Conservation (phyloP, 2,329 filamentous ascomycete genomes). For the Exophiala calicioides region DNA sequence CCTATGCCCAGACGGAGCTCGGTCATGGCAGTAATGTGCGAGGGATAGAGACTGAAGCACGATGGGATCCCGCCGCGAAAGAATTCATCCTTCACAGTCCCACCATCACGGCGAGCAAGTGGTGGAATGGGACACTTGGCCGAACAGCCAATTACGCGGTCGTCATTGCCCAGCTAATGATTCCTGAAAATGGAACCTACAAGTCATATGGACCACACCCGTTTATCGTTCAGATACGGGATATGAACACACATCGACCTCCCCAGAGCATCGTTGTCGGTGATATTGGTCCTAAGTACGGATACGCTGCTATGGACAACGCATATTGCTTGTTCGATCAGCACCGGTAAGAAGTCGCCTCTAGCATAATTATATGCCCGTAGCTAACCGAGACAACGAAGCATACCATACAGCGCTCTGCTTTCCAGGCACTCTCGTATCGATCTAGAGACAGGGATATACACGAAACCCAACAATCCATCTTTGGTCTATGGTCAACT, state of each 20-base stretch:
- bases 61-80: slow-evolving; percentile 46
- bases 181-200: slow-evolving; percentile 41
- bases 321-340: slow-evolving; percentile 55
- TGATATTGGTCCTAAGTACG: slow-evolving; percentile 56
- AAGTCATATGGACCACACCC: slow-evolving; percentile 52
- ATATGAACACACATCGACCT: slow-evolving; percentile 49
- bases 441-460: slow-evolving; percentile 46
- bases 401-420: slow-evolving; percentile 50
- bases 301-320: slow-evolving; percentile 55
- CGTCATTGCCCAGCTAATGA: slow-evolving; percentile 52
- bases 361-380: not conserved
- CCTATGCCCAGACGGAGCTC: slow-evolving; percentile 54
- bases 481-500: slow-evolving; percentile 52
- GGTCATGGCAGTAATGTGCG: slow-evolving; percentile 56
- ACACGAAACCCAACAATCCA: slow-evolving; percentile 47
- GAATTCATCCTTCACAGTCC: slow-evolving; percentile 54
- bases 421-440: slow-evolving; percentile 51
- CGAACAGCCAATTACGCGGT: slow-evolving; percentile 55
- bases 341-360: slow-evolving; percentile 29
- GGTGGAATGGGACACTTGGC: slow-evolving; percentile 56
- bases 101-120: slow-evolving; percentile 54
- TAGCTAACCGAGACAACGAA: slow-evolving; percentile 2
- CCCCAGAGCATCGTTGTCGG: slow-evolving; percentile 51
- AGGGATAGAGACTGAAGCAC: slow-evolving; percentile 50
- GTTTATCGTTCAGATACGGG: slow-evolving; percentile 54